Base-by-base conservation (phyloP, 2,329 filamentous ascomycete species). In the Pestalotiopsis sp. region DNA sequence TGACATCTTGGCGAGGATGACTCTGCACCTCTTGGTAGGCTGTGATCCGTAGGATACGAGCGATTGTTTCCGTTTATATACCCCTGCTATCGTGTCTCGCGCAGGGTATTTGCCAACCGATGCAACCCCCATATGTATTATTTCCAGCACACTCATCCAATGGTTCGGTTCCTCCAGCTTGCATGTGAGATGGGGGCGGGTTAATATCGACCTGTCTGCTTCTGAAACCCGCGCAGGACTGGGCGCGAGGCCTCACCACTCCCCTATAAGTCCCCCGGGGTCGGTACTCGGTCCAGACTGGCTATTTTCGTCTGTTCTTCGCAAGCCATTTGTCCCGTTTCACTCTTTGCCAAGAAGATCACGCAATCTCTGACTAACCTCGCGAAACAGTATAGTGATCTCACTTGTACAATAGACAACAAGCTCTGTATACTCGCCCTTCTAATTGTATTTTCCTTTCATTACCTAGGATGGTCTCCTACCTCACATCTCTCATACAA, bases 261-360 rank as follows among this genome's bases (percentile, higher is more conserved):
- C 7, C 45, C 45, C 20, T 52, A 52, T 52, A 52, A 52, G 45
- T 52, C 17, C 45, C 17, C 45, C 20, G 11, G 45, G 17, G 45
- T 52, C 17, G 45, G 45, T 52, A 52, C 45, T n/a, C 45, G 17
- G 45, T 9, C 45, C 57, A 59, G 57, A 27, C 57, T 36, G 57
- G 57, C 27, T 27, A 27, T 36, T 59, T 27, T 62, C 59, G n/a
- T 62, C 31, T 62, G 59, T 62, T 62, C 59, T 39, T 39, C 27
- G 31, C 45, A 52, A 62, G 31, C 17, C 59, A 62, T 23, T 38
- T 62, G 14, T 62, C 27, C 59, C 20, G n/a, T 62, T 62, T 62
- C 59, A 31, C 27, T 20, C 45, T 39, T 14, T 38, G 31, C 59
- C 57, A 59, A 62, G 45, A 52, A n/a, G 11, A 62, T 36, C 59